Evolutionary conservation across 176 grass and related monocot genomes (phyloP).

Genomic region (Aegilops longissima): DNA sequence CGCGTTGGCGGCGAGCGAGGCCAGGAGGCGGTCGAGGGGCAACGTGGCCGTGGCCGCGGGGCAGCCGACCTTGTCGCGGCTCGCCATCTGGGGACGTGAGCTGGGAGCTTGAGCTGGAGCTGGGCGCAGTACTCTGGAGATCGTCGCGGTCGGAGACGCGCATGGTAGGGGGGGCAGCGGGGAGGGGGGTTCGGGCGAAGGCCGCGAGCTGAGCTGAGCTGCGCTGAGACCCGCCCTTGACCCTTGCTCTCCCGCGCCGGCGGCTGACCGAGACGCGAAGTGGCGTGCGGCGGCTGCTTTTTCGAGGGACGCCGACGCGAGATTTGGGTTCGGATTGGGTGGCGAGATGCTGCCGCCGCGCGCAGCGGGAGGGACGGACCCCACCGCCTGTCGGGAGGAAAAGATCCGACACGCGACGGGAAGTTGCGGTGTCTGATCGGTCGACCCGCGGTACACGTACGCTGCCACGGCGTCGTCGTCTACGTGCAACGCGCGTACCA

Average conservation of each 20-base stretch:
- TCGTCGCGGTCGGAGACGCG: conserved; percentile 24
- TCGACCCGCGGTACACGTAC: background rate
- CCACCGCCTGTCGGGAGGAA: background rate
- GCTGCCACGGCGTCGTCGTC: no score
- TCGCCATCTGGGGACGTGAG: conserved; percentile 30
- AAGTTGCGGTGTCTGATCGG: background rate
- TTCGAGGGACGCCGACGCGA: conserved; percentile 23
- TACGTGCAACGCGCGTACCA: no score
- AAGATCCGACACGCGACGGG: conserved; percentile 19
- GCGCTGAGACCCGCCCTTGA: background rate
- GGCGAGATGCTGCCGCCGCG: background rate
- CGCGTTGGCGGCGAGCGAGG: conserved; percentile 38
- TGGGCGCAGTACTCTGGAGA: background rate
- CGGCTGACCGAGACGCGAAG: background rate
- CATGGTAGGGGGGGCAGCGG: conserved; percentile 31
- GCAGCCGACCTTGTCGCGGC: conserved; percentile 46
- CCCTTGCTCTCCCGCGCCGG: background rate
- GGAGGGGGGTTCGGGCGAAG: background rate
- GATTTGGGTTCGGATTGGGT: conserved; percentile 40
- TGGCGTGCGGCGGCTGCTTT: conserved; percentile 28
- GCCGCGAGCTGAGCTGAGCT: conserved; percentile 4
- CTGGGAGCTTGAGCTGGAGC: background rate
- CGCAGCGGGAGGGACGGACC: background rate
- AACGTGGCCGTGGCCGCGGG: conserved; percentile 21
- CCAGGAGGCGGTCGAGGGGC: conserved; percentile 44